Evolutionary conservation across 371 early-diverging fungal species (phyloP), one percentile per base, ranked within the genome.

Genomic region (Mortierella sp.): DNA sequence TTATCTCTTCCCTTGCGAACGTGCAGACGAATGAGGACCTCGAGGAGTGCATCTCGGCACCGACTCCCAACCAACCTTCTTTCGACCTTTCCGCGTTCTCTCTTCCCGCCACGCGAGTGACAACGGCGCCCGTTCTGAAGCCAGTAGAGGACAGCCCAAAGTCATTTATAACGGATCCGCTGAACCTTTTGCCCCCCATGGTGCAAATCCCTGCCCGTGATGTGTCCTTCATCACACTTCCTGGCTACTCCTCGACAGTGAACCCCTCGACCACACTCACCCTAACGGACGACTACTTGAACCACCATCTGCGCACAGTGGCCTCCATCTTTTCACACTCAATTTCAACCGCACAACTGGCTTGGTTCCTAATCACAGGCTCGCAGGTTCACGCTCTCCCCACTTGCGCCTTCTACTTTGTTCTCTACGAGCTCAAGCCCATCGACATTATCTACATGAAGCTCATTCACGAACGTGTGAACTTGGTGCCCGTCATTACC

Each of bases 401-500:
- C 2, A 86, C 86, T 6, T 74, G 79, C 54, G 86, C 86, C 16
- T 86, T 86, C 59, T 86, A 86, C 40, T 86, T 86, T 75, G 86
- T 86, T 31, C 82, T 86, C n/a, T 86, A 86, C 44, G 86, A 86
- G 44, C 77, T 86, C 54, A 86, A 86, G 59, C 86, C 86, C 11
- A 61, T 86, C 44, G 86, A 86, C 59, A 81, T 86, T 26, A 64
- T 86, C 16, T 86, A 86, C 64, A 86, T 86, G 86, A 86, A 82
- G 54, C 70, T 86, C 53, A 69, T 86, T 31, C 86, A 86, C 40
- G 86, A 86, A 48, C 78, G 81, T 26, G 82, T 86, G 59, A 81
- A 81, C 43, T 43, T 86, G 44, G 77, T 86, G 11, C 86, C 86
- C 9, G 72, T 86, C 55, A 72, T 86, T 48, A 79, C 82, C 69